Conservation (phyloP, 139 green algal genomes). For the Ettlia oleoabundans region DNA sequence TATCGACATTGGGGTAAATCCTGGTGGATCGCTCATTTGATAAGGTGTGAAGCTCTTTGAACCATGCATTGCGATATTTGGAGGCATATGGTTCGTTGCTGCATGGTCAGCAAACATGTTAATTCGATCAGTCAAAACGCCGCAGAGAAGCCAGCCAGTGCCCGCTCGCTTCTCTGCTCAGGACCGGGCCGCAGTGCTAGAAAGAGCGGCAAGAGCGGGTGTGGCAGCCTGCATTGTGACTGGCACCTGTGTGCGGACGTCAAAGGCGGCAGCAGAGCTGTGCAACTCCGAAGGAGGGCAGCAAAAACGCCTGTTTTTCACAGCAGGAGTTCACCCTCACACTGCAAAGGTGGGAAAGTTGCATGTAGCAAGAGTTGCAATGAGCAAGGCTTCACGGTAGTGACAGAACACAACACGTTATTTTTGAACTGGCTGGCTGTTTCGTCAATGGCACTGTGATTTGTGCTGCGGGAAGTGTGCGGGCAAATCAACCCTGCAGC, state of each 20-base stretch:
- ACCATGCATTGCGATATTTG: too few relatives aligned
- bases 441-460: too few relatives aligned
- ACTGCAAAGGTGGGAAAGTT: conserved; percentile 65
- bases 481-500: too few relatives aligned
- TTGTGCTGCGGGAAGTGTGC: too few relatives aligned
- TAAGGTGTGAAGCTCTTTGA: conserved; percentile 48
- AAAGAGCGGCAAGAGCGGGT: conserved; percentile 50
- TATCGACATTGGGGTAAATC: conserved; percentile 75
- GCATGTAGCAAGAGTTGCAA: too few relatives aligned
- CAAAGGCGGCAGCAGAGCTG: conserved; percentile 28
- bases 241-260: conserved; percentile 56
- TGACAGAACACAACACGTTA: too few relatives aligned
- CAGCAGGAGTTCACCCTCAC: conserved; percentile 80
- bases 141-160: too few relatives aligned
- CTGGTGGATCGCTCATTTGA: conserved; percentile 65
- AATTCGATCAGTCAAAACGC: too few relatives aligned
- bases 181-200: conserved; percentile 65
- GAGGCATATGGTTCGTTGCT: too few relatives aligned
- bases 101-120: neutral
- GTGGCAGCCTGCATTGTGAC: conserved; percentile 64
- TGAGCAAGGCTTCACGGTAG: too few relatives aligned
- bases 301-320: conserved; percentile 65
- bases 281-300: neutral
- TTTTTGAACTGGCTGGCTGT: too few relatives aligned
- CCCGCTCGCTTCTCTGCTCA: conserved; percentile 26